phyloP scores from a whole-genome alignment of 2,329 filamentous ascomycete species.

The Venturia carpophila region DNA sequence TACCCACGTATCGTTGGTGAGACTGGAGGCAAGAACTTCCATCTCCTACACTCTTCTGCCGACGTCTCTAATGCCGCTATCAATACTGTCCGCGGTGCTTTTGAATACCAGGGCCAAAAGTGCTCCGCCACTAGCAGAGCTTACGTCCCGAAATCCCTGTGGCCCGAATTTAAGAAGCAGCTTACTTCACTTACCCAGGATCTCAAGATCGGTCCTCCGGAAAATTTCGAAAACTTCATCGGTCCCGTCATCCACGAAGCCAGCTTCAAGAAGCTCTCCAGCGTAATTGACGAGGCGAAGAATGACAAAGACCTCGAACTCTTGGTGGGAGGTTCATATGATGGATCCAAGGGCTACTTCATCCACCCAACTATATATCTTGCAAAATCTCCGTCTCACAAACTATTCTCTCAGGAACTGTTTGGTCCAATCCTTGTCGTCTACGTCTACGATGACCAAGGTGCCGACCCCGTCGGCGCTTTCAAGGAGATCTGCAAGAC shows the following conservation, averaged over 20 bases:
- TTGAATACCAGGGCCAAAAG: conserved; percentile 88
- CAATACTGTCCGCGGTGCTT: conserved; percentile 78
- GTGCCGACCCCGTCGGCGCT: conserved; percentile 40
- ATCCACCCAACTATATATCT: conserved; percentile 76
- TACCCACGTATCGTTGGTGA: conserved; percentile 88
- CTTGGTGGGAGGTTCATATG: conserved; percentile 67
- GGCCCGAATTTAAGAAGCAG: conserved; percentile 61
- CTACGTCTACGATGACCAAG: conserved; percentile 67
- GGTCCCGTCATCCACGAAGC: conserved; percentile 78
- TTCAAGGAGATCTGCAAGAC: conserved; percentile 54
- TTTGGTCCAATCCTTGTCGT: conserved; percentile 71
- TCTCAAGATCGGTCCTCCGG: conserved; percentile 63
- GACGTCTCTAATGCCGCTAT: conserved; percentile 71
- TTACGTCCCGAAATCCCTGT: conserved; percentile 69
- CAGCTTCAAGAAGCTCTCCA: conserved; percentile 72
- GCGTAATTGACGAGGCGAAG: conserved; percentile 73
- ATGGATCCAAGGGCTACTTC: conserved; percentile 72
- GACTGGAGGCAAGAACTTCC: conserved; percentile 92
- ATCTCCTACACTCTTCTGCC: conserved; percentile 69
- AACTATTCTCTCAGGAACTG: conserved; percentile 67
- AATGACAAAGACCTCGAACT: conserved; percentile 64
- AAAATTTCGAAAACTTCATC: conserved; percentile 69
- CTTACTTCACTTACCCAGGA: conserved; percentile 61
- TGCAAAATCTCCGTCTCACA: conserved; percentile 65
- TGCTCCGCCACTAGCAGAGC: conserved; percentile 76